Conservation (phyloP, 108 stramenopile species). For the Pseudonitzschia multiseries region DNA sequence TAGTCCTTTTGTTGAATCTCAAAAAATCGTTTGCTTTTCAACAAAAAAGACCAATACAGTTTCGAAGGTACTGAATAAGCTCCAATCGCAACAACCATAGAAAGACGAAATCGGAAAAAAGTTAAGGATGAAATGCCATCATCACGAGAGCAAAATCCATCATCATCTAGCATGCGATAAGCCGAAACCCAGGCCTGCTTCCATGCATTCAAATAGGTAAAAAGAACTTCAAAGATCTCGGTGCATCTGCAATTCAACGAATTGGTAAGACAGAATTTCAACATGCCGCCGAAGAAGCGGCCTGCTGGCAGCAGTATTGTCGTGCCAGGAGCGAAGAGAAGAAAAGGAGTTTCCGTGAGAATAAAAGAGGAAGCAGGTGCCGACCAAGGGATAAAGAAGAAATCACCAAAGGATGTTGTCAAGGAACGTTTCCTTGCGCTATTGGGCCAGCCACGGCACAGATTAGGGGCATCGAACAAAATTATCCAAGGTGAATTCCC, state of each 20-base stretch:
- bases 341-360: conserved; percentile 22
- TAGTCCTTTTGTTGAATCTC: too few species aligned
- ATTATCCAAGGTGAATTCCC: conserved; percentile 62
- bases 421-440: conserved; percentile 64
- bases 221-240: too few species aligned
- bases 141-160: too few species aligned
- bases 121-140: too few species aligned
- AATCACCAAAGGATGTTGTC: conserved; percentile 33
- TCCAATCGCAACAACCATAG: too few species aligned
- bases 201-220: too few species aligned
- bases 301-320: conserved; percentile 5
- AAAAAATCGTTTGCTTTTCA: too few species aligned
- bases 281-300: conserved; percentile 12
- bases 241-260: not conserved
- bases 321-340: conserved; percentile 17
- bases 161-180: too few species aligned
- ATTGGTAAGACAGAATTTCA: not conserved
- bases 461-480: conserved; percentile 61
- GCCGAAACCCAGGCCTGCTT: too few species aligned
- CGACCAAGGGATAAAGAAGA: not conserved
- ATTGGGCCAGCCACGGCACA: conserved; percentile 45
- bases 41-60: too few species aligned
- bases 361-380: conserved; percentile 26
- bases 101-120: too few species aligned
- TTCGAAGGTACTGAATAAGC: too few species aligned